Conservation (phyloP, 2,329 filamentous ascomycete genomes). For the Neocucurbitaria cava region DNA sequence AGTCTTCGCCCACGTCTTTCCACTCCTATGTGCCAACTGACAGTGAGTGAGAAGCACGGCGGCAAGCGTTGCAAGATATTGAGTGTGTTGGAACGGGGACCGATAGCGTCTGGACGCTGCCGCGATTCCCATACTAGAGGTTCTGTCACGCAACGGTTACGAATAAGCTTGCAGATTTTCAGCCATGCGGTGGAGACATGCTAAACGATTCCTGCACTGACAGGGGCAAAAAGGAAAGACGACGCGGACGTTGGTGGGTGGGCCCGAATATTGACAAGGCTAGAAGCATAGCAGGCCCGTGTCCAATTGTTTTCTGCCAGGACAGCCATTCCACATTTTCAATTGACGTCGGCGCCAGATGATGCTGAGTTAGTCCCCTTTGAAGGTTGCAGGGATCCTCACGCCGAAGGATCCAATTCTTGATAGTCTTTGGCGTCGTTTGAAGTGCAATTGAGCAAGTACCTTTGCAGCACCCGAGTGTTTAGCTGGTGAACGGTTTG, state of each 20-base stretch:
- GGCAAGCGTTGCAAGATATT: constrained; percentile 2
- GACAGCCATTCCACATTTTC: constrained; percentile 18
- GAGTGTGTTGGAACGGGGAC: constrained; percentile 11
- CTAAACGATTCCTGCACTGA: constrained; percentile 24
- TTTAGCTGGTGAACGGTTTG: constrained; percentile 15
- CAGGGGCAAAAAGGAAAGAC: constrained; percentile 31
- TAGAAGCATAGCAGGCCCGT: constrained; percentile 25
- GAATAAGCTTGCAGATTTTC: constrained; percentile 24
- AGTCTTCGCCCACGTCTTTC: not conserved
- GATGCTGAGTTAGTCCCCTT: constrained; percentile 19
- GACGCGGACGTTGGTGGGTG: constrained; percentile 42
- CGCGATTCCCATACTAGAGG: constrained; percentile 18
- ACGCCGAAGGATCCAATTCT: constrained; percentile 27
- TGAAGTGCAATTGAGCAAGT: constrained; percentile 12
- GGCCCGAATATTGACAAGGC: constrained; percentile 24
- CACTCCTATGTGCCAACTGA: not conserved
- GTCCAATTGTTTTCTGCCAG: constrained; percentile 21
- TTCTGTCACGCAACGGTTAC: constrained; percentile 28
- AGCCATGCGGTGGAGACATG: constrained; percentile 29
- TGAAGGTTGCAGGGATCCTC: constrained; percentile 20
- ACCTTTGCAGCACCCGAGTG: constrained; percentile 19
- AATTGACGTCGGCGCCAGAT: constrained; percentile 9
- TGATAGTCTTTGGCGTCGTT: constrained; percentile 25
- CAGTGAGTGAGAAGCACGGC: not conserved
- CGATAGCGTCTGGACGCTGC: constrained; percentile 24